A percentile compares a stretch with the other conserved stretches of the same genome.
phyloP scores from a whole-genome alignment of 192 early-diverging fungal species.

The Coemansia sp. region DNA sequence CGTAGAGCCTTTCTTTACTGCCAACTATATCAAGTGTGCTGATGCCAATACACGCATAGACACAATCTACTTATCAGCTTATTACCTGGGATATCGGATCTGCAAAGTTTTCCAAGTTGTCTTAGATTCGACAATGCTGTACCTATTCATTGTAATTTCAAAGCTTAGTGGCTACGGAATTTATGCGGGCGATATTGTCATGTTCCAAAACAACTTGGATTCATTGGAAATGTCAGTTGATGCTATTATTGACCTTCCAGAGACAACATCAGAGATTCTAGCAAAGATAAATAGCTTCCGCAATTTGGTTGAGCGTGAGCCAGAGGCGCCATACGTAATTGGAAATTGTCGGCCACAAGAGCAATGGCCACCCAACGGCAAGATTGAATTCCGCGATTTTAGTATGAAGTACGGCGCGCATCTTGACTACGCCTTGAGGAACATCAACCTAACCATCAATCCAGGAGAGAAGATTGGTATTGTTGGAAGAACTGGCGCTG shows the following conservation, averaged over 20 bases:
- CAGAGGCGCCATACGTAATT: constrained; percentile 14
- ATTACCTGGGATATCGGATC: neutral
- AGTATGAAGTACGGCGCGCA: constrained; percentile 16
- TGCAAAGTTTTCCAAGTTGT: neutral
- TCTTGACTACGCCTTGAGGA: constrained; percentile 26
- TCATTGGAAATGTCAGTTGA: neutral
- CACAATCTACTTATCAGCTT: neutral
- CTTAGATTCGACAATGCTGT: neutral
- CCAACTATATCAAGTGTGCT: constrained; percentile 50
- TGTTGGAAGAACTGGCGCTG: constrained; percentile 58
- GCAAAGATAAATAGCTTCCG: neutral
- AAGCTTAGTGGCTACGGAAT: neutral
- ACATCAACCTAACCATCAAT: constrained; percentile 49
- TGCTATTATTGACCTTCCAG: neutral
- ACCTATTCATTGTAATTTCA: neutral
- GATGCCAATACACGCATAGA: constrained; percentile 56
- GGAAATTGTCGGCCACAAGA: neutral
- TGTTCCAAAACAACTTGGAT: neutral
- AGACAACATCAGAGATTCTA: neutral
- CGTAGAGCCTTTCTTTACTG: constrained; percentile 55
- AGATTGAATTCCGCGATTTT: constrained; percentile 33
- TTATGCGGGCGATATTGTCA: neutral
- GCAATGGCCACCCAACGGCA: constrained; percentile 22
- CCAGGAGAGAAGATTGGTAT: constrained; percentile 64
- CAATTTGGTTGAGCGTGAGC: neutral